Percentiles rank a stretch among this genome's conserved stretches.
Conservation (phyloP, 441 rosid genomes). For the Iberis amara region DNA sequence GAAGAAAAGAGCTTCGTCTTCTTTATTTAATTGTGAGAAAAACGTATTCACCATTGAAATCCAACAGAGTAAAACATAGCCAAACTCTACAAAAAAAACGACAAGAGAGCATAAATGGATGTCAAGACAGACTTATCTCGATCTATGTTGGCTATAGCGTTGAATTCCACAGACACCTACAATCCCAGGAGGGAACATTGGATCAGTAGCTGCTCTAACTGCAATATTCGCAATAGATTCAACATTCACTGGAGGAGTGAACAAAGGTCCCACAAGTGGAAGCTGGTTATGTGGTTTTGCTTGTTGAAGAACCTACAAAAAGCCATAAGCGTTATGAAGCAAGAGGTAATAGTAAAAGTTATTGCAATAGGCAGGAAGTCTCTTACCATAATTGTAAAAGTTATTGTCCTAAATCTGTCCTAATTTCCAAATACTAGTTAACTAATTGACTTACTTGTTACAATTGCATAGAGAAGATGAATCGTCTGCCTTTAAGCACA, state of each 20-base stretch:
- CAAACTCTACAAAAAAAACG: slow-evolving; percentile 19
- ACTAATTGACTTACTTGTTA: no score
- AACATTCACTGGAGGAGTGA: slow-evolving; percentile 58
- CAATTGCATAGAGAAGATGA: no score
- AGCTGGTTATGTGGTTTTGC: slow-evolving; percentile 54
- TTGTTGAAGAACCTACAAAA: slow-evolving; percentile 49
- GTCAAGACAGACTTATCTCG: slow-evolving; percentile 34
- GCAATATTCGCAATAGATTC: slow-evolving; percentile 54
- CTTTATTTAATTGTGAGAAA: slow-evolving; percentile 26
- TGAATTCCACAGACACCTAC: slow-evolving; percentile 49
- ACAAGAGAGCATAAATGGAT: slow-evolving; percentile 8
- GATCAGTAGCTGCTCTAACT: slow-evolving; percentile 59
- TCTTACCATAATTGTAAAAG: no score
- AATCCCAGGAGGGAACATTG: slow-evolving; percentile 61
- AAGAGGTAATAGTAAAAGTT: slow-evolving; percentile 7
- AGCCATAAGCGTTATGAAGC: not conserved
- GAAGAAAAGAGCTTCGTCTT: slow-evolving; percentile 24
- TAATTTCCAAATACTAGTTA: no score
- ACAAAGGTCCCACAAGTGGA: slow-evolving; percentile 53
- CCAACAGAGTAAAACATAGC: slow-evolving; percentile 2
- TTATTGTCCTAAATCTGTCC: no score
- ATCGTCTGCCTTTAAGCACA: no score
- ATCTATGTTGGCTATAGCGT: slow-evolving; percentile 52
- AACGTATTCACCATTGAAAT: slow-evolving; percentile 22
- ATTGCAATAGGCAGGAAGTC: slow-evolving; percentile 1